A percentile compares a stretch with the other conserved stretches of the same genome.
phyloP scores from a whole-genome alignment of 2,329 filamentous ascomycete species.

The Colletotrichum agaves region DNA sequence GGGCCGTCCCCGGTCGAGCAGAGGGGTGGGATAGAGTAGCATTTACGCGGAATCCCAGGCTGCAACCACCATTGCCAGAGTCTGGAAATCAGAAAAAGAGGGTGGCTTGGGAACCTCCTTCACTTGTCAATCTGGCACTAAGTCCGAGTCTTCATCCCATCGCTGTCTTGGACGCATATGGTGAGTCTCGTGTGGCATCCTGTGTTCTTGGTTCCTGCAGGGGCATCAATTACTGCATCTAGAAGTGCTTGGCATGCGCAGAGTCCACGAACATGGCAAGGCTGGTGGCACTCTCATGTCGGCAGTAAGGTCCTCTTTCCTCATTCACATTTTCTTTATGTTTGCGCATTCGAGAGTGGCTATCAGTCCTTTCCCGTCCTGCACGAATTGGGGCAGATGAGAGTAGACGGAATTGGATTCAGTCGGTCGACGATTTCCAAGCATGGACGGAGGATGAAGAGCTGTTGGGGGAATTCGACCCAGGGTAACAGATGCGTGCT shows the following conservation, averaged over 20 bases:
- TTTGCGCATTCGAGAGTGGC: neutral
- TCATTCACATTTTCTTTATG: no score
- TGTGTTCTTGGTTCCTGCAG: no score
- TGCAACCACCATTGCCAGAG: neutral
- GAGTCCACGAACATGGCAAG: no score
- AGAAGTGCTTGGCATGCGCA: no score
- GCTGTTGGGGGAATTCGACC: neutral
- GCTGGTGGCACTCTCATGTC: no score
- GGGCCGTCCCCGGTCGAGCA: neutral
- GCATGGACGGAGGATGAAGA: neutral
- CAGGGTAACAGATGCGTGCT: conserved; percentile 10
- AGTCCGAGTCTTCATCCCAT: no score
- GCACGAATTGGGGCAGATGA: neutral
- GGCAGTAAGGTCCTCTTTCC: no score
- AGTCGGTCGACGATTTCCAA: neutral
- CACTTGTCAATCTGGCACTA: neutral
- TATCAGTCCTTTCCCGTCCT: neutral
- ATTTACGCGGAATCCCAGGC: neutral
- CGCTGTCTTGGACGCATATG: neutral
- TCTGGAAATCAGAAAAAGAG: neutral
- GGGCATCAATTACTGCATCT: no score
- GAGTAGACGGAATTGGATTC: neutral
- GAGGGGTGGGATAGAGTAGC: neutral
- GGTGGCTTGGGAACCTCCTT: neutral
- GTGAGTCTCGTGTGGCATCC: neutral